A percentile compares a stretch with the other conserved stretches of the same genome.
Evolutionary conservation across 2,329 filamentous ascomycete species (phyloP).

Genomic region (Conoideocrella luteorostrata): DNA sequence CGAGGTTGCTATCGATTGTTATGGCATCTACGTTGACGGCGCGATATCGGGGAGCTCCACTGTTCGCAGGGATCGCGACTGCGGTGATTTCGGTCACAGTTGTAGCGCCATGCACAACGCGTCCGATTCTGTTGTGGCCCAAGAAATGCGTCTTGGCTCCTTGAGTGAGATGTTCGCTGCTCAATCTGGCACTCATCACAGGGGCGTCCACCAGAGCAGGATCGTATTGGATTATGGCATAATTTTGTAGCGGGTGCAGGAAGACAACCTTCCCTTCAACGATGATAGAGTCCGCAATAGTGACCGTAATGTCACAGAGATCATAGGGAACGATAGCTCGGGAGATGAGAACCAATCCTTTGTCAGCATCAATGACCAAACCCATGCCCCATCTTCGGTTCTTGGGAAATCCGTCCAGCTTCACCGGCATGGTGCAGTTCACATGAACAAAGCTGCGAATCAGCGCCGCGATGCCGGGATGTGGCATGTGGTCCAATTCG

Average conservation of each 20-base stretch:
- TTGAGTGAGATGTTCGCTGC: constrained; percentile 77
- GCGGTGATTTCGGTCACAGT: constrained; percentile 96
- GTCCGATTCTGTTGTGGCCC: constrained; percentile 93
- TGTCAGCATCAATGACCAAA: constrained; percentile 92
- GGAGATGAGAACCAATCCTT: constrained; percentile 90
- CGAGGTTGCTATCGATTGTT: constrained; percentile 89
- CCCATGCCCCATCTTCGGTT: constrained; percentile 93
- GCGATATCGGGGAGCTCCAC: constrained; percentile 83
- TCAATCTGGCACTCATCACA: constrained; percentile 81
- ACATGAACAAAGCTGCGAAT: constrained; percentile 94
- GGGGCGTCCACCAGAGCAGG: constrained; percentile 88
- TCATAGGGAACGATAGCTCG: constrained; percentile 93
- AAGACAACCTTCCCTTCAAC: constrained; percentile 93
- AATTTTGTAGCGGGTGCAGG: constrained; percentile 94
- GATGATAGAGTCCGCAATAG: constrained; percentile 93
- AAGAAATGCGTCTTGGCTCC: constrained; percentile 94
- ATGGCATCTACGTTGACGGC: constrained; percentile 96
- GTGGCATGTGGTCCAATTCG: constrained; percentile 78
- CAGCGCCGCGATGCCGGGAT: constrained; percentile 86
- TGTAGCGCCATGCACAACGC: constrained; percentile 89
- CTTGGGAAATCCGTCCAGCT: constrained; percentile 95
- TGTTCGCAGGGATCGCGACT: constrained; percentile 91
- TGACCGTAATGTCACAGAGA: constrained; percentile 91
- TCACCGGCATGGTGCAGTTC: constrained; percentile 86
- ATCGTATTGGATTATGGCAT: constrained; percentile 92